phyloP scores from a whole-genome alignment of 2,329 filamentous ascomycete species.

The Sporothrix luriei region DNA sequence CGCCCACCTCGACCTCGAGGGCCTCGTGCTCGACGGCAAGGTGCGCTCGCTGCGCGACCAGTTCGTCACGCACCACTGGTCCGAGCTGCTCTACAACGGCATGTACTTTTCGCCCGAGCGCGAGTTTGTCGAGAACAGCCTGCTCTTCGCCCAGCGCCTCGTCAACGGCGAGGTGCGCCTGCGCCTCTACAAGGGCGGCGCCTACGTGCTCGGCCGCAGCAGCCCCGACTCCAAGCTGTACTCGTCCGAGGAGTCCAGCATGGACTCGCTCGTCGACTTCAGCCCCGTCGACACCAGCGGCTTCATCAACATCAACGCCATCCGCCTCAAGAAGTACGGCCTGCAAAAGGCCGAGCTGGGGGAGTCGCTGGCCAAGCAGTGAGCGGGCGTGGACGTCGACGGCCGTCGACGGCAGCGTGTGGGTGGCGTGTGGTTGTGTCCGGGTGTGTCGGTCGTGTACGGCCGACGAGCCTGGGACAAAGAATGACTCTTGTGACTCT shows the following conservation, averaged over 20 bases:
- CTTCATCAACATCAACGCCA: conserved; percentile 70
- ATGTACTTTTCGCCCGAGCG: conserved; percentile 56
- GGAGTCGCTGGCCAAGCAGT: conserved; percentile 38
- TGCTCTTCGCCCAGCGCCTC: conserved; percentile 62
- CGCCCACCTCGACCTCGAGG: conserved; percentile 53
- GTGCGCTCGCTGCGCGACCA: conserved; percentile 62
- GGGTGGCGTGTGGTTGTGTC: too few relatives aligned
- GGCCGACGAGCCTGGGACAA: neutral
- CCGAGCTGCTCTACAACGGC: conserved; percentile 50
- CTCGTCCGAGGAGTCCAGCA: conserved; percentile 52
- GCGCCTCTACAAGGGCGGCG: conserved; percentile 48
- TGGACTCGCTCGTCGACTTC: conserved; percentile 55
- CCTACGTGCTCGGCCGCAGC: conserved; percentile 52
- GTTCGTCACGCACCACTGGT: conserved; percentile 58
- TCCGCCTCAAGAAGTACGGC: conserved; percentile 62
- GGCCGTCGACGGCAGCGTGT: neutral
- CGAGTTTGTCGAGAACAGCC: conserved; percentile 65
- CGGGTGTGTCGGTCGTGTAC: neutral
- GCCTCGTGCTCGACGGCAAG: conserved; percentile 57
- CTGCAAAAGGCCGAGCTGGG: conserved; percentile 47
- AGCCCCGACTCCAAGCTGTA: conserved; percentile 55
- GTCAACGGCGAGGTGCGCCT: conserved; percentile 47
- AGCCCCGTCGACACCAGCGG: conserved; percentile 49
- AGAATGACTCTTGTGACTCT: neutral
- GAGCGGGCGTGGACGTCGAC: neutral